phyloP scores from a whole-genome alignment of 1,284 basidiomycete species.

The Spongispora temasekensis region DNA sequence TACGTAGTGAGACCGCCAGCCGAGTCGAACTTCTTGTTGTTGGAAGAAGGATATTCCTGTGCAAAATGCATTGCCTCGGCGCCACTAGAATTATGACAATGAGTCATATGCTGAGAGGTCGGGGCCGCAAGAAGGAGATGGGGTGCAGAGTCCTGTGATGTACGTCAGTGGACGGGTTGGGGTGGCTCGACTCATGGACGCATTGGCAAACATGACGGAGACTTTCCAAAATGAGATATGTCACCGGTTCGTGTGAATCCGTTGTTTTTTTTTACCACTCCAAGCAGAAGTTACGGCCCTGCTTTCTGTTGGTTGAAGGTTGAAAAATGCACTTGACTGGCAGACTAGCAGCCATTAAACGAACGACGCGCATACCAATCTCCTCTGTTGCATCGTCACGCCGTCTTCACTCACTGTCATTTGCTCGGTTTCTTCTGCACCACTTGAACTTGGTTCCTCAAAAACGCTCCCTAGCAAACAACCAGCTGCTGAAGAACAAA shows the following conservation, averaged over 20 bases:
- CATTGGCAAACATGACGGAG: no score
- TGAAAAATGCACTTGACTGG: constrained; percentile 12
- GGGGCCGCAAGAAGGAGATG: constrained; percentile 1
- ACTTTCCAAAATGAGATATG: constrained; percentile 25
- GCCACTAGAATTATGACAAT: background rate
- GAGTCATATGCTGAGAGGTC: background rate
- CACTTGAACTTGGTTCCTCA: background rate
- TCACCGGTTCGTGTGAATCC: no score
- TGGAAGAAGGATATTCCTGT: no score
- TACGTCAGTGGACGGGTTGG: no score
- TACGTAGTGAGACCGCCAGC: no score
- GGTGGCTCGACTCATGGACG: no score
- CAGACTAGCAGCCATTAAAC: constrained; percentile 9
- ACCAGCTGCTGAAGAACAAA: background rate
- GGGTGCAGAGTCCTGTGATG: no score
- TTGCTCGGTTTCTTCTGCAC: background rate
- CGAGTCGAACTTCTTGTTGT: no score
- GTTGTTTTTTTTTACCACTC: no score
- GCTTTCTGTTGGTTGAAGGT: no score
- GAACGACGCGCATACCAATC: background rate
- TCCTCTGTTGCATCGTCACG: background rate
- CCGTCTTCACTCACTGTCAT: background rate
- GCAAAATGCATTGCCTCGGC: no score
- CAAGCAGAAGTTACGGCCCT: no score
- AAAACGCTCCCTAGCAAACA: background rate